Conservation (phyloP, 2,329 filamentous ascomycete genomes). For the Aspergillus sp. region DNA sequence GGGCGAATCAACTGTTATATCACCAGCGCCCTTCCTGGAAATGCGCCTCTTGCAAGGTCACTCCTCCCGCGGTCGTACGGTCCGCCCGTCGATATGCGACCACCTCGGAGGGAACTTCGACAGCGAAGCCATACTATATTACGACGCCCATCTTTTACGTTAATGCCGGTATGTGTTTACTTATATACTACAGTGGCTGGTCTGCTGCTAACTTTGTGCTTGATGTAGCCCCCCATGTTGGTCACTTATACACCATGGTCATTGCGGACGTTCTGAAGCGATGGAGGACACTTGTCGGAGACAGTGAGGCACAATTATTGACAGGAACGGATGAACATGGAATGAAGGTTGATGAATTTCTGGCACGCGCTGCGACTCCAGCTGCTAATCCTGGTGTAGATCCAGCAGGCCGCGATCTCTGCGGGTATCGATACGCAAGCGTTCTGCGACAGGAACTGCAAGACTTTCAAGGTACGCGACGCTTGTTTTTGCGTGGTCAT, state of each 20-base stretch:
- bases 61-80: constrained; percentile 15
- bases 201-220: not conserved
- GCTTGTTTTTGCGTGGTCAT: not conserved
- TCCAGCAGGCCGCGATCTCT: constrained; percentile 78
- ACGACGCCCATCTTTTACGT: constrained; percentile 99
- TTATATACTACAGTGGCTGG: not conserved
- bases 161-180: constrained; percentile 69
- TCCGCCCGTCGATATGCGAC: constrained; percentile 32
- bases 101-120: constrained; percentile 21
- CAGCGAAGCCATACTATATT: constrained; percentile 83
- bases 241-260: constrained; percentile 91
- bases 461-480: constrained; percentile 65
- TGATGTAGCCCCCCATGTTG: constrained; percentile 77
- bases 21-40: constrained; percentile 27
- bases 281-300: constrained; percentile 77
- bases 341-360: constrained; percentile 67
- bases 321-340: constrained; percentile 98
- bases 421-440: constrained; percentile 71
- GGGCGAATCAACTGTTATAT: constrained; percentile 28
- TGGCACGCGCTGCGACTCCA: not conserved
- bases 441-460: constrained; percentile 85
- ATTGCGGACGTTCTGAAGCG: constrained; percentile 88
- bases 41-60: constrained; percentile 29
- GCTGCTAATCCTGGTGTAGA: constrained; percentile 42
- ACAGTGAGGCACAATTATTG: constrained; percentile 66